These are phyloP conservation scores for Talaromyces funiculosus DNA, from an alignment of 2,329 filamentous ascomycete genomes.

Conservation along the genomic window DNA sequence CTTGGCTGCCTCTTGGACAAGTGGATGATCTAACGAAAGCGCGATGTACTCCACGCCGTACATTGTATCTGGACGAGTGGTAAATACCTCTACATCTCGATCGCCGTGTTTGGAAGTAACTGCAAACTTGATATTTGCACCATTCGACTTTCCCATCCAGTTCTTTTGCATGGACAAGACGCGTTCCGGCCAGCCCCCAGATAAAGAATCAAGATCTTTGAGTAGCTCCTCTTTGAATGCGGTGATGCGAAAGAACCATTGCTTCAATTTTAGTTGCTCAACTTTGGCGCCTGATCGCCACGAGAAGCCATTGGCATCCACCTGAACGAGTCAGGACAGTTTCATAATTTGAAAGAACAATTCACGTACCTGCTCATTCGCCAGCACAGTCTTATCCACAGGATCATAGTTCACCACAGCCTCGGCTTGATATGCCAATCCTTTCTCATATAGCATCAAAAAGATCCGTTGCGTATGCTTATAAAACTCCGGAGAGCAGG, in stretches of 20 bases:
- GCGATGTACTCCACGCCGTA: conserved; percentile 82
- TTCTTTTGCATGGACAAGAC: conserved; percentile 79
- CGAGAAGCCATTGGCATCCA: conserved; percentile 76
- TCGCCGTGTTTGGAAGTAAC: conserved; percentile 39
- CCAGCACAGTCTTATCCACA: conserved; percentile 80
- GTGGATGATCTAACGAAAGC: conserved; percentile 65
- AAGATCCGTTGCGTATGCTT: conserved; percentile 86
- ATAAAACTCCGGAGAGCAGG: conserved; percentile 80
- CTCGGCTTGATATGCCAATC: conserved; percentile 75
- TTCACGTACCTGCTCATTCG: conserved; percentile 66
- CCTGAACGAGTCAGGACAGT: conserved; percentile 31
- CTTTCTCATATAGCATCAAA: conserved; percentile 65
- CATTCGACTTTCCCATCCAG: conserved; percentile 77
- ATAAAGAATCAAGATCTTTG: conserved; percentile 62
- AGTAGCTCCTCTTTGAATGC: conserved; percentile 68
- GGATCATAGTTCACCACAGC: conserved; percentile 88
- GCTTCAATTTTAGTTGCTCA: conserved; percentile 70
- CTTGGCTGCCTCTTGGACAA: conserved; percentile 58
- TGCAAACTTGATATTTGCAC: conserved; percentile 66
- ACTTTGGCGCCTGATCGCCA: conserved; percentile 85
- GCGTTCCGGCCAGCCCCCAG: conserved; percentile 71
- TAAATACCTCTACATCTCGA: conserved; percentile 65
- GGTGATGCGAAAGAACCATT: conserved; percentile 88
- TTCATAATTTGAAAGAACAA: not conserved
- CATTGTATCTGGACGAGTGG: conserved; percentile 80